phyloP scores from a whole-genome alignment of 139 green algal species.

The Haematococcus lacustris region DNA sequence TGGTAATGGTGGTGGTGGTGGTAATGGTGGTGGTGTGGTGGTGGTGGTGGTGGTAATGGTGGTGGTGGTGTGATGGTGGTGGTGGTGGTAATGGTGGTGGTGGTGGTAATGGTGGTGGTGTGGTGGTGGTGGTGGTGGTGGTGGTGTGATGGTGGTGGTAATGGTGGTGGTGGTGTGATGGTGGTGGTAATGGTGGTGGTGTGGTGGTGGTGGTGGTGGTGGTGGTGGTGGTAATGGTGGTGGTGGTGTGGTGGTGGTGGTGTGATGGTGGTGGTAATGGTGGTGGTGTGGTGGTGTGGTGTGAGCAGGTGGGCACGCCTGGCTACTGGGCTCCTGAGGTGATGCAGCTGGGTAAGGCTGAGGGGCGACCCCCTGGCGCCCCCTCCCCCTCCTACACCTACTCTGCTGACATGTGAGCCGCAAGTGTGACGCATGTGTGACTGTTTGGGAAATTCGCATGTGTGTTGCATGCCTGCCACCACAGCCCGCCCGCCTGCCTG shows the following conservation, averaged over 20 bases:
- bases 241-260: neutral
- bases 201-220: neutral
- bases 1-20: too few relatives aligned
- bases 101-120: too few relatives aligned
- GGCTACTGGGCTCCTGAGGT: constrained; percentile 28
- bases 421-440: too few relatives aligned
- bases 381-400: too few relatives aligned
- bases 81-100: too few relatives aligned
- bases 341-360: constrained; percentile 10
- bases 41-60: too few relatives aligned
- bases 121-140: too few relatives aligned
- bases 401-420: constrained; percentile 19
- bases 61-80: too few relatives aligned
- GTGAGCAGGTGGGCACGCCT: constrained; percentile 15
- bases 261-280: neutral
- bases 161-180: neutral
- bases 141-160: too few relatives aligned
- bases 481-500: neutral
- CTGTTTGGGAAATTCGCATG: too few relatives aligned
- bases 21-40: too few relatives aligned
- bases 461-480: neutral
- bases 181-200: neutral
- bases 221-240: neutral
- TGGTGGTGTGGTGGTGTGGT: neutral
- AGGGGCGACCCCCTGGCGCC: too few relatives aligned